Conservation (phyloP, 2,329 filamentous ascomycete species). For the Zymoseptoria passerinii region DNA sequence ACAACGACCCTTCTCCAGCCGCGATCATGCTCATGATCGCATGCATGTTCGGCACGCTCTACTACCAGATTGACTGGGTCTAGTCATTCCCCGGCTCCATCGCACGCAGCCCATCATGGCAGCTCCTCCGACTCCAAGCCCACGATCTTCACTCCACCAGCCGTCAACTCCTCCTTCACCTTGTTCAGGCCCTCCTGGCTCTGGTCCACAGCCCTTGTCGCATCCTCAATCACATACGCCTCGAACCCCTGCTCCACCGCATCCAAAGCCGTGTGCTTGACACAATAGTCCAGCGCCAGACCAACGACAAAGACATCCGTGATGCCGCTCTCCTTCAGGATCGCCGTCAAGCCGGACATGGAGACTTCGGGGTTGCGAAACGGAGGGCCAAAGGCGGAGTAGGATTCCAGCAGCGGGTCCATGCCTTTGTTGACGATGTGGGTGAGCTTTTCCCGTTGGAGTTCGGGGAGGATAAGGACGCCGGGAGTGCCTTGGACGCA, state of each 20-base stretch:
- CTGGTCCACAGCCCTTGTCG: slow-evolving; percentile 62
- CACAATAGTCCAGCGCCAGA: slow-evolving; percentile 82
- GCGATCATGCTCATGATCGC: background rate
- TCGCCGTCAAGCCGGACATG: slow-evolving; percentile 52
- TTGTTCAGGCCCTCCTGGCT: slow-evolving; percentile 46
- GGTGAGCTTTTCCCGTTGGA: slow-evolving; percentile 55
- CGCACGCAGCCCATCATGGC: background rate
- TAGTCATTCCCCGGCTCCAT: background rate
- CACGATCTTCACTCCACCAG: slow-evolving; percentile 54
- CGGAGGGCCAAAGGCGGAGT: slow-evolving; percentile 80
- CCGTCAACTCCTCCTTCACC: slow-evolving; percentile 45
- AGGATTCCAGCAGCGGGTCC: slow-evolving; percentile 75
- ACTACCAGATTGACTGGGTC: background rate
- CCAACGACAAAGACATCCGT: slow-evolving; percentile 82
- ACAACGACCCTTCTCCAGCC: background rate
- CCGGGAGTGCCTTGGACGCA: slow-evolving; percentile 71
- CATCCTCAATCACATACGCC: slow-evolving; percentile 71
- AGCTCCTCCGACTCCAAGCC: slow-evolving; percentile 1
- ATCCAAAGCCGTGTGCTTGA: slow-evolving; percentile 72
- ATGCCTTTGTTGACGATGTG: slow-evolving; percentile 68
- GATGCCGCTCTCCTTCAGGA: slow-evolving; percentile 50
- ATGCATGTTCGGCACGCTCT: background rate
- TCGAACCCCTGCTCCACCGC: slow-evolving; percentile 65
- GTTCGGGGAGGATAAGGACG: slow-evolving; percentile 63
- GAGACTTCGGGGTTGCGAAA: slow-evolving; percentile 55